phyloP scores from a whole-genome alignment of 1,139 yeast species.

The Arxiozyma slooffiae region DNA sequence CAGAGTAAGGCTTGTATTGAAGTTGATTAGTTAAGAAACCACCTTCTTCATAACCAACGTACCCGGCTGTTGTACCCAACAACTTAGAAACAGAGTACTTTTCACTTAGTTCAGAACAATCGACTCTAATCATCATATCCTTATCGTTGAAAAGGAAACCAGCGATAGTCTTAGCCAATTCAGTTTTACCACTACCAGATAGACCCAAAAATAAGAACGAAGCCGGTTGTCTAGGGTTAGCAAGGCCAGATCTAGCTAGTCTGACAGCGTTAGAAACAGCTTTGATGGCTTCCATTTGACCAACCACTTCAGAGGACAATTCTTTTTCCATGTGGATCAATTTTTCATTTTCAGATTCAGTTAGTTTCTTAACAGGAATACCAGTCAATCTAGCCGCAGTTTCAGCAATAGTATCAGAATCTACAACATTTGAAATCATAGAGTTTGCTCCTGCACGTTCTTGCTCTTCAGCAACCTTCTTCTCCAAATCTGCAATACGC shows the following conservation, averaged over 20 bases:
- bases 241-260: slow-evolving; percentile 86
- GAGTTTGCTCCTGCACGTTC: slow-evolving; percentile 52
- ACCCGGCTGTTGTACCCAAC: slow-evolving; percentile 97
- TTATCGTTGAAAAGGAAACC: slow-evolving; percentile 94
- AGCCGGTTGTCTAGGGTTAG: slow-evolving; percentile 94
- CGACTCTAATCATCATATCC: slow-evolving; percentile 92
- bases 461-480: slow-evolving; percentile 65
- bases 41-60: slow-evolving; percentile 96
- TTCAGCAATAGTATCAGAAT: slow-evolving; percentile 87
- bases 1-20: slow-evolving; percentile 88
- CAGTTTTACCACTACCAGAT: slow-evolving; percentile 98
- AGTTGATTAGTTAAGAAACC: slow-evolving; percentile 90
- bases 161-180: slow-evolving; percentile 90
- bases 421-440: slow-evolving; percentile 80
- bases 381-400: slow-evolving; percentile 97
- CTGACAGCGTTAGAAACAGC: slow-evolving; percentile 94
- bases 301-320: slow-evolving; percentile 75
- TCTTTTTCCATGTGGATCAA: slow-evolving; percentile 90
- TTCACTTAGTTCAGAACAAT: slow-evolving; percentile 92
- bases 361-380: slow-evolving; percentile 92
- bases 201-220: slow-evolving; percentile 90
- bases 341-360: slow-evolving; percentile 90
- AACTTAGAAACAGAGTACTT: slow-evolving; percentile 92
- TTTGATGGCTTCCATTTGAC: slow-evolving; percentile 91
- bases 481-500: slow-evolving; percentile 67